A percentile compares a stretch with the other conserved stretches of the same genome.
Evolutionary conservation across 768 basidiomycete genomes (phyloP).

Genomic region (Suillus fuscotomentosus): DNA sequence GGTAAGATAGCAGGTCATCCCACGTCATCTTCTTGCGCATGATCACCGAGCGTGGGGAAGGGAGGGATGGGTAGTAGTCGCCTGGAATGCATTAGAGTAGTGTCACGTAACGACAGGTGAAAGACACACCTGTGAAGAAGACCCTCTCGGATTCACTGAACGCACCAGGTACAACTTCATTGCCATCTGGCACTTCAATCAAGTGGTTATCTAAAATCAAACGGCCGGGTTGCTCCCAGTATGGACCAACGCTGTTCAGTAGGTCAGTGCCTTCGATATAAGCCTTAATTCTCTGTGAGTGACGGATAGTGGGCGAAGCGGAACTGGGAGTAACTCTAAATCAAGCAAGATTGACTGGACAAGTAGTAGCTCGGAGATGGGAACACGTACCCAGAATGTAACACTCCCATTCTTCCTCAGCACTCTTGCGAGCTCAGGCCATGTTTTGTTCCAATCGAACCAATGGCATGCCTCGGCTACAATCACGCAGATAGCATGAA

Average conservation of each 20-base stretch:
- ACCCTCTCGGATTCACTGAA: conserved; percentile 48
- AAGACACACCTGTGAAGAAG: conserved; percentile 54
- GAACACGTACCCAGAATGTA: conserved; percentile 64
- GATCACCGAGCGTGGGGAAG: conserved; percentile 40
- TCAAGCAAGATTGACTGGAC: neutral
- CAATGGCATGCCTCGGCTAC: conserved; percentile 79
- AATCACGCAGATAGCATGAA: neutral
- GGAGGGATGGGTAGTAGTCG: conserved; percentile 38
- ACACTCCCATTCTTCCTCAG: conserved; percentile 61
- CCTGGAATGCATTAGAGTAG: conserved; percentile 26
- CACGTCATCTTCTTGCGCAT: conserved; percentile 61
- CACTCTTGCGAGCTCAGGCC: conserved; percentile 64
- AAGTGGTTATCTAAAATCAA: conserved; percentile 69
- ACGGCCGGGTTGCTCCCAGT: conserved; percentile 80
- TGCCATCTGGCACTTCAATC: conserved; percentile 61
- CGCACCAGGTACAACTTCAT: conserved; percentile 28
- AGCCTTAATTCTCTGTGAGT: conserved; percentile 55
- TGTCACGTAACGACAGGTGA: neutral
- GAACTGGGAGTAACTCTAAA: conserved; percentile 66
- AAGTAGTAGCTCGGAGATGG: neutral
- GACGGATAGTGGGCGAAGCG: conserved; percentile 59
- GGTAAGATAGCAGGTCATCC: conserved; percentile 64
- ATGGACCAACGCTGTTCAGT: conserved; percentile 53
- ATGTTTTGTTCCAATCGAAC: conserved; percentile 73
- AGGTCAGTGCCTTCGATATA: conserved; percentile 60